These are phyloP conservation scores for Sergeia podlipaevii DNA, from an alignment of 208 protist genomes.

Conservation along the genomic window DNA sequence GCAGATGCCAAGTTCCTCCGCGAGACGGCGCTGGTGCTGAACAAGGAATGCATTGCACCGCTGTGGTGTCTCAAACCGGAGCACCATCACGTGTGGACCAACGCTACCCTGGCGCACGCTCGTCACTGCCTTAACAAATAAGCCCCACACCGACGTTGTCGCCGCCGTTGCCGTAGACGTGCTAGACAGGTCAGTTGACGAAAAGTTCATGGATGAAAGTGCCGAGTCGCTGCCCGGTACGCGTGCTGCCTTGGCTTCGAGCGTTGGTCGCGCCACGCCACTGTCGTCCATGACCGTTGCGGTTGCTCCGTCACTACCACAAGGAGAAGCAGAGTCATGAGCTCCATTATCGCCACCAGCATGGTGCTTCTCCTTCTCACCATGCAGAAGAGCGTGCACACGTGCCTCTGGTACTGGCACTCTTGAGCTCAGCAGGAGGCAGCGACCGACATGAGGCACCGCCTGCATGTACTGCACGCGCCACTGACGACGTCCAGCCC, in stretches of 20 bases:
- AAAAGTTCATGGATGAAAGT: not conserved
- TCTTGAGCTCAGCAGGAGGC: slow-evolving; percentile 41
- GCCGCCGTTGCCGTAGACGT: slow-evolving; percentile 16
- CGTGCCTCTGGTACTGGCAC: slow-evolving; percentile 17
- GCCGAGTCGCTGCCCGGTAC: not conserved
- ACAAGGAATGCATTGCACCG: slow-evolving; percentile 47
- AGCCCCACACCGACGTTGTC: slow-evolving; percentile 23
- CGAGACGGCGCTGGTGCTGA: slow-evolving; percentile 34
- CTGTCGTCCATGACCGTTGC: no score
- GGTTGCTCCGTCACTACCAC: no score
- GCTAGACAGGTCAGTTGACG: not conserved
- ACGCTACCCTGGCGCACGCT: slow-evolving; percentile 31
- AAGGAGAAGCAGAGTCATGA: no score
- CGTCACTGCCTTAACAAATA: slow-evolving; percentile 12
- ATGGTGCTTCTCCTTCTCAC: no score
- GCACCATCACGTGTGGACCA: slow-evolving; percentile 35
- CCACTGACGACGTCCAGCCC: slow-evolving; percentile 29
- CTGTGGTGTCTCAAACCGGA: slow-evolving; percentile 38
- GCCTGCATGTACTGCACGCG: slow-evolving; percentile 34
- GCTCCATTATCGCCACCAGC: no score
- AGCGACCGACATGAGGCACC: slow-evolving; percentile 28
- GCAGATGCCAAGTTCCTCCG: slow-evolving; percentile 33
- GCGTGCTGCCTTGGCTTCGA: slow-evolving; percentile 7
- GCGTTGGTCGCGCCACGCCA: no score
- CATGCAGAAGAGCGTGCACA: slow-evolving; percentile 12